phyloP scores from a whole-genome alignment of 139 green algal genomes.

The Chlorella sorokiniana region DNA sequence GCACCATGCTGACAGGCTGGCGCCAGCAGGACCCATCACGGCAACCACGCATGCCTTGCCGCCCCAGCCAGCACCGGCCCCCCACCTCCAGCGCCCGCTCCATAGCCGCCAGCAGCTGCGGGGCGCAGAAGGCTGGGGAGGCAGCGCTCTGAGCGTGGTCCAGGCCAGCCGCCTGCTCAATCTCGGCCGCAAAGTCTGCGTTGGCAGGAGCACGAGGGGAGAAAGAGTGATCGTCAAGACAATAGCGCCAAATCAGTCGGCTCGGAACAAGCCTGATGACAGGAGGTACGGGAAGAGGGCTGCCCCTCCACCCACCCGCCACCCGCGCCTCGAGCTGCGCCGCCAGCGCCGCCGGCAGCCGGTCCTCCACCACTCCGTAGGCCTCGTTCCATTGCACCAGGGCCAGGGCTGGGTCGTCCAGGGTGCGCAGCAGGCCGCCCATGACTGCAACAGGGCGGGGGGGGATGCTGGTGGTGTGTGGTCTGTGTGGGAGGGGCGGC shows the following conservation, averaged over 20 bases:
- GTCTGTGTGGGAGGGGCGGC: too few species aligned
- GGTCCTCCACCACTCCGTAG: slow-evolving; percentile 68
- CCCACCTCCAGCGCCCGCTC: slow-evolving; percentile 4
- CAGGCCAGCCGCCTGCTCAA: slow-evolving; percentile 7
- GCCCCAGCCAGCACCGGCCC: background rate
- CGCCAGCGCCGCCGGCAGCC: slow-evolving; percentile 63
- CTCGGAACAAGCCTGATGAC: background rate
- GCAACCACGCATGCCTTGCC: background rate
- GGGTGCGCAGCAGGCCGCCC: slow-evolving; percentile 65
- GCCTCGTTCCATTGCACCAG: slow-evolving; percentile 85
- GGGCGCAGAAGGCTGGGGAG: slow-evolving; percentile 13
- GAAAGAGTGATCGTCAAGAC: too few species aligned
- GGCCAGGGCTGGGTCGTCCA: slow-evolving; percentile 80
- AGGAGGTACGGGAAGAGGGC: background rate
- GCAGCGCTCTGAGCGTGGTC: background rate
- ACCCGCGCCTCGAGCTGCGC: slow-evolving; percentile 45
- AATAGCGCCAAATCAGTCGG: too few species aligned
- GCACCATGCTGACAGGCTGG: background rate
- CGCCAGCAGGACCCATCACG: background rate
- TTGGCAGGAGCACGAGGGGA: background rate
- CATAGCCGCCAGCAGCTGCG: slow-evolving; percentile 15
- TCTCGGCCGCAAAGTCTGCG: slow-evolving; percentile 15
- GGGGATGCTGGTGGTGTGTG: too few species aligned
- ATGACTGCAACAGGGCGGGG: slow-evolving; percentile 46
- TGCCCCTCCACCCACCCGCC: background rate